phyloP scores from a whole-genome alignment of 2,329 filamentous ascomycete species.

The Aspergillus sp. region DNA sequence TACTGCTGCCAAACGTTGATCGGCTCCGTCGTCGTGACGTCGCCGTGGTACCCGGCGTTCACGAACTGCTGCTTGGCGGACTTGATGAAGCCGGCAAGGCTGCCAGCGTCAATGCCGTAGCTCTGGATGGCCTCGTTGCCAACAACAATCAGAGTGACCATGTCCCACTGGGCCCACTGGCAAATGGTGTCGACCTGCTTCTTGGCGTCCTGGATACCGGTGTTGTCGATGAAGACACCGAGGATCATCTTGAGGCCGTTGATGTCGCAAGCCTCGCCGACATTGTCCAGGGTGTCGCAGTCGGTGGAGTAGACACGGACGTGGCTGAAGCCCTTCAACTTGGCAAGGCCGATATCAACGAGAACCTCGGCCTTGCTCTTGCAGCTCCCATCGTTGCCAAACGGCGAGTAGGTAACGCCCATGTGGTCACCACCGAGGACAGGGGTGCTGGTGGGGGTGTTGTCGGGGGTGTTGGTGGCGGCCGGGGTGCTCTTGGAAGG shows the following conservation, averaged over 20 bases:
- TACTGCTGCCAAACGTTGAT: slow-evolving; percentile 64
- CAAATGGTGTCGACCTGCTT: slow-evolving; percentile 66
- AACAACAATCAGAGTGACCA: slow-evolving; percentile 71
- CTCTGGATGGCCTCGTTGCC: slow-evolving; percentile 88
- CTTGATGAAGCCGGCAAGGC: slow-evolving; percentile 63
- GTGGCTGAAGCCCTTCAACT: slow-evolving; percentile 55
- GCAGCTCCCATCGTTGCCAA: slow-evolving; percentile 51
- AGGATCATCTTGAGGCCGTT: slow-evolving; percentile 70
- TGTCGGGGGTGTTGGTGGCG: slow-evolving; percentile 11
- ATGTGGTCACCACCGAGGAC: slow-evolving; percentile 42
- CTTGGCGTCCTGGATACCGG: slow-evolving; percentile 52
- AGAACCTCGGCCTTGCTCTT: slow-evolving; percentile 52
- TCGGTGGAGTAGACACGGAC: slow-evolving; percentile 87
- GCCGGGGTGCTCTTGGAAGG: slow-evolving; percentile 7
- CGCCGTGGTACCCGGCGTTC: slow-evolving; percentile 59
- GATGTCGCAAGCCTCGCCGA: slow-evolving; percentile 59
- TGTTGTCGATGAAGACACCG: slow-evolving; percentile 72
- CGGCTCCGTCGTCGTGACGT: slow-evolving; percentile 78
- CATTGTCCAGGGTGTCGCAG: slow-evolving; percentile 69
- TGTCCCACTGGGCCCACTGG: slow-evolving; percentile 62
- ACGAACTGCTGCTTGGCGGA: slow-evolving; percentile 56
- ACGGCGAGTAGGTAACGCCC: slow-evolving; percentile 75
- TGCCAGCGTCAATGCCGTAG: slow-evolving; percentile 52
- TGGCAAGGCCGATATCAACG: slow-evolving; percentile 53
- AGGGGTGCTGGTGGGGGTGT: slow-evolving; percentile 14